Evolutionary conservation across 2,329 filamentous ascomycete genomes (phyloP), one percentile per base, ranked within the genome.

Genomic region (Exophiala sp.): DNA sequence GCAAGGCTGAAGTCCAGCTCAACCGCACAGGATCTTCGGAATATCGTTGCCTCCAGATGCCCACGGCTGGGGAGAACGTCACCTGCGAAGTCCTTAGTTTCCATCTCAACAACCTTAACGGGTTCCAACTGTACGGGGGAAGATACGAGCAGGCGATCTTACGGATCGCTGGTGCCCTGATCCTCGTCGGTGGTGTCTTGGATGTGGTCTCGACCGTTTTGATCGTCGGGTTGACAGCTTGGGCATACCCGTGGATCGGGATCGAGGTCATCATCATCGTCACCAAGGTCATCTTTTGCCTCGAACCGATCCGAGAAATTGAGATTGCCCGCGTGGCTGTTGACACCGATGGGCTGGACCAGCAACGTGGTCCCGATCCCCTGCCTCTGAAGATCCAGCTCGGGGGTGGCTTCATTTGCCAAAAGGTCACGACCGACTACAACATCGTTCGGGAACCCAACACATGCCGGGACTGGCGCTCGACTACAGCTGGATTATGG

Each of bases 1-100:
- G 36, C 20, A 50, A 50, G n/a, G 3, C 47, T 32, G 35, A 50
- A 36, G 38, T 42, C 6, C 20, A 50, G 21, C 47, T 50, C 14
- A 50, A 42, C 10, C 36, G 36, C 12, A 11, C 20, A 6, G 47
- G 38, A 6, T 50, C 47, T 18, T 20, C 47, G 11, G 47, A 50
- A 16, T 50, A 50, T 20, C 35, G 47, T 33, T 50, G 47, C 39
- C 47, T 50, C 29, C 35, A 41, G 38, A 32, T 50, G n/a, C 47
- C 47, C 11, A 50, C 36, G 11, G 12, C 38, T 4, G 47, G 47
- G 1, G 36, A 33, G 35, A 18, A 42, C 2, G 36, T 50, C 36
- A 42, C 33, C 38, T 50, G 21, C 29, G 47, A 32, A 4, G 32
- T 41, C 18, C 32, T 50, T 29, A 50, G 47, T 42, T 42, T 50